phyloP scores from a whole-genome alignment of 768 basidiomycete genomes.

The Cystofilobasidium bisporidii region DNA sequence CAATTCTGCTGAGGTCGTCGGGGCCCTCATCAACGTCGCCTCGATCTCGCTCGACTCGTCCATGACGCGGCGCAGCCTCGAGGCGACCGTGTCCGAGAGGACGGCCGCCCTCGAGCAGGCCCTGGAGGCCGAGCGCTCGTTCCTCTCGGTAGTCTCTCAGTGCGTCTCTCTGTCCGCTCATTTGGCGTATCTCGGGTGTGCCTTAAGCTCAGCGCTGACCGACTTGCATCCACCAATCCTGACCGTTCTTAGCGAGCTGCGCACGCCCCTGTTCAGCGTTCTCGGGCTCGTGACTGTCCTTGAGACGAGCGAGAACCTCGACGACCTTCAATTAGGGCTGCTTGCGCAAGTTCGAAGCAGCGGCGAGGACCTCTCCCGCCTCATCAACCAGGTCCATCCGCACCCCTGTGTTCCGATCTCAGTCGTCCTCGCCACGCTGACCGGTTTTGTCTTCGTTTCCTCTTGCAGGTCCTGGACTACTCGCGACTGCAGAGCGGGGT shows the following conservation, averaged over 20 bases:
- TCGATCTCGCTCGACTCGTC: not conserved
- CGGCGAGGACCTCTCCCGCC: constrained; percentile 8
- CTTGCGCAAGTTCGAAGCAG: not conserved
- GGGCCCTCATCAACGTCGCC: not conserved
- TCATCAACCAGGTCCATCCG: constrained; percentile 11
- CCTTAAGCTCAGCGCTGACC: too few species aligned
- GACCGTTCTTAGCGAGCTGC: constrained; percentile 5
- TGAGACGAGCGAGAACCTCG: constrained; percentile 1
- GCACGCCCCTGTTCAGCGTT: constrained; percentile 16
- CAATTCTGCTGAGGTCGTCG: not conserved
- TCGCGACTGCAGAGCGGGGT: not conserved
- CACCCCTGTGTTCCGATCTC: too few species aligned
- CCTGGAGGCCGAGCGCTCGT: not conserved
- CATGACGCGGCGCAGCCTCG: not conserved
- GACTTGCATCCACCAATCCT: not conserved
- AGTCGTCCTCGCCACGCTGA: too few species aligned
- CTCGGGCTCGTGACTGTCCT: constrained; percentile 24
- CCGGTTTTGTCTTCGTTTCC: too few species aligned
- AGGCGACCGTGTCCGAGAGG: not conserved
- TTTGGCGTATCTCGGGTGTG: too few species aligned
- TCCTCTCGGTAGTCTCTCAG: not conserved
- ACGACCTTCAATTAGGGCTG: not conserved
- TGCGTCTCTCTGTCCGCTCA: too few species aligned
- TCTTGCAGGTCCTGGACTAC: constrained; percentile 9
- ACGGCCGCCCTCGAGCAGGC: constrained; percentile 1